Evolutionary conservation across 352 stramenopile genomes (phyloP), one percentile per base, ranked within the genome.

Genomic region (Aphanomyces astaci): DNA sequence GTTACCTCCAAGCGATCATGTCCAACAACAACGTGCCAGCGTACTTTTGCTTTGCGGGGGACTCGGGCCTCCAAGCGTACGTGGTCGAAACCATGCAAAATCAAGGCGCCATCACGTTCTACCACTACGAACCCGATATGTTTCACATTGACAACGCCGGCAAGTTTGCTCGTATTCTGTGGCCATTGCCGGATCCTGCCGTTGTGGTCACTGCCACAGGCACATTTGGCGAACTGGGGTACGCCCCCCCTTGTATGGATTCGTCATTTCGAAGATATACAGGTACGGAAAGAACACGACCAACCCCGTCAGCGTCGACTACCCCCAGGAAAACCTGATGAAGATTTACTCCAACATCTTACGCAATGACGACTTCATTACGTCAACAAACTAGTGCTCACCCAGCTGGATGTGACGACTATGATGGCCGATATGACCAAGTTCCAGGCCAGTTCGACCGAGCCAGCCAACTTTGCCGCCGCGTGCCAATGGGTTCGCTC

Each of bases 41-140:
- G 15, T 63, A 63, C 56, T 52, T 64, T 49, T 72, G 66, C 57
- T 69, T 62, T 25, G 28, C 36, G 4, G 40, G 36, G 4, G 30
- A 65, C 31, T 15, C 56, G 17, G 22, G 31, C 2, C 7, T 53
- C 4, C 17, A 48, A 13, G n/a, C 32, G 10, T 48, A 39, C 25
- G 56, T 65, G 0, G 25, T 30, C 32, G 31, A 51, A 32, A 52
- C 56, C 1, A 65, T 65, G 32, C 11, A 28, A 5, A 33, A 19
- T 2, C 24, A 48, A 24, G 24, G 24, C 7, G n/a, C 32, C 11
- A n/a, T 65, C 27, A 33, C 27, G 5, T 89, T 89, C 56, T 84
- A 82, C 49, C 76, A 86, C 52, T 86, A 72, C 31, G 62, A 84
- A 63, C 81, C 81, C 2, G 79, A 86, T 24, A 27, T 76, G 2